These are phyloP conservation scores for Arachnopeziza araneosa DNA, from an alignment of 2,329 filamentous ascomycete species.

Conservation along the genomic window DNA sequence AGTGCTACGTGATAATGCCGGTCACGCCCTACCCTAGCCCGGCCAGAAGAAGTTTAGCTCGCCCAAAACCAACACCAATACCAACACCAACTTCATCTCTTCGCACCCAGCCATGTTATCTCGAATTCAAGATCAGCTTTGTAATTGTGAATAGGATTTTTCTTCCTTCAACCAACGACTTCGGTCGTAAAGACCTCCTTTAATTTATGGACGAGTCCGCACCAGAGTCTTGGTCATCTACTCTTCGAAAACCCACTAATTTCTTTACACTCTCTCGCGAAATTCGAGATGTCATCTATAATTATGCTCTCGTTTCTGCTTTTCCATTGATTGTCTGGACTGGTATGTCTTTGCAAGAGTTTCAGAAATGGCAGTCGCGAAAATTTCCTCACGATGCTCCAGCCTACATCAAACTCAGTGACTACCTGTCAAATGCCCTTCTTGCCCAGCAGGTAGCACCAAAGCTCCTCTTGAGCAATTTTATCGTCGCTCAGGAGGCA, in stretches of 20 bases:
- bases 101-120: too few species aligned
- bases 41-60: too few species aligned
- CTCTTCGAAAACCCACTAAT: background rate
- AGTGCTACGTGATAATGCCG: too few species aligned
- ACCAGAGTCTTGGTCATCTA: background rate
- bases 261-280: background rate
- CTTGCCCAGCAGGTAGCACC: too few species aligned
- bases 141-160: too few species aligned
- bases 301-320: background rate
- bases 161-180: too few species aligned
- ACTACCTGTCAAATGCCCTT: background rate
- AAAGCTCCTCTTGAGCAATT: background rate
- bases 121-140: too few species aligned
- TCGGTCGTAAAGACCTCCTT: background rate
- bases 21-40: too few species aligned
- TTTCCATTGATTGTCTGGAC: slow-evolving; percentile 1
- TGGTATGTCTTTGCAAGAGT: background rate
- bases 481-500: background rate
- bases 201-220: background rate
- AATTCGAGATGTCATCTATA: background rate
- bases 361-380: background rate
- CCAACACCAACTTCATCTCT: too few species aligned
- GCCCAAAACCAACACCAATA: too few species aligned
- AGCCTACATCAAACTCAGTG: background rate
- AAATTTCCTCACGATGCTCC: background rate